These are phyloP conservation scores for Rhipidocladum racemiflorum DNA, from an alignment of 176 grass and related monocot genomes.

Conservation along the genomic window DNA sequence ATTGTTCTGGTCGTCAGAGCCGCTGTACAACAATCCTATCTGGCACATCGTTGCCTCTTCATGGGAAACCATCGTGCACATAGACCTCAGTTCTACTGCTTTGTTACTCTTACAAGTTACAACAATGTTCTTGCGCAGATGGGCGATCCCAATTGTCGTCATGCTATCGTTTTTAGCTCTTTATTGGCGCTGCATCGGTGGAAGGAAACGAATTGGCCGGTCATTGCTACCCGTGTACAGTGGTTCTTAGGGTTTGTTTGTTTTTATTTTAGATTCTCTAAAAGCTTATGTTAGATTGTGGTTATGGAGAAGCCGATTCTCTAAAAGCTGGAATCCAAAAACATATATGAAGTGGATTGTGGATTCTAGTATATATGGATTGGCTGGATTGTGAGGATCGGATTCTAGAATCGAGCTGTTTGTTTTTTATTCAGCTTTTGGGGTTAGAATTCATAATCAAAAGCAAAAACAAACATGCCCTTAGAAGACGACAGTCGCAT, in stretches of 20 bases:
- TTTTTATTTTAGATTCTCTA: no score
- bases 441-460: no score
- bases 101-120: not conserved
- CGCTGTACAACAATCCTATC: slow-evolving; percentile 75
- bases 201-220: slow-evolving; percentile 46
- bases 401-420: no score
- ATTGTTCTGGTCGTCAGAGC: slow-evolving; percentile 87
- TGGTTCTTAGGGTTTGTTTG: no score
- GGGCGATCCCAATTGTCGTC: slow-evolving; percentile 65
- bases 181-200: slow-evolving; percentile 82
- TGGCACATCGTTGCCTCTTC: slow-evolving; percentile 76
- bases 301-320: no score
- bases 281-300: no score
- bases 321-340: no score
- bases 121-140: slow-evolving; percentile 53
- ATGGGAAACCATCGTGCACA: slow-evolving; percentile 91
- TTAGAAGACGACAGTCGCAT: not conserved
- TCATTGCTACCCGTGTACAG: slow-evolving; percentile 73
- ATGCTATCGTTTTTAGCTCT: slow-evolving; percentile 38
- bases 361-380: no score
- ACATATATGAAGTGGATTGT: no score
- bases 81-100: not conserved
- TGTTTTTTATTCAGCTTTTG: no score
- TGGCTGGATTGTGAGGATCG: no score
- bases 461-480: no score